Base-by-base conservation (phyloP, 768 basidiomycete species). In the Chalciporus sphaerocephalus region DNA sequence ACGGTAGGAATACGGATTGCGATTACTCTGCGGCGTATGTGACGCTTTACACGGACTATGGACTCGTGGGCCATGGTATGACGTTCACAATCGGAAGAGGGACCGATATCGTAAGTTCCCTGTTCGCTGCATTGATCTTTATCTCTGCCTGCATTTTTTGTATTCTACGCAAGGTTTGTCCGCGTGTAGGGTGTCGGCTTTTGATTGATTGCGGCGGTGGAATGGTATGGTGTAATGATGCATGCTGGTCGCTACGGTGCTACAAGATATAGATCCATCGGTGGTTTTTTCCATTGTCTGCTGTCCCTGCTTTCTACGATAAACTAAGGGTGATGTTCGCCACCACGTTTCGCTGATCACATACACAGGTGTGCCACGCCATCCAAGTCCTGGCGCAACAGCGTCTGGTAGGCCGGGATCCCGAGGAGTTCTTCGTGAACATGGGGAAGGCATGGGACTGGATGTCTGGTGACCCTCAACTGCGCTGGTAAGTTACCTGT, bases 21-120 rank as follows among this genome's bases (percentile, higher is more conserved):
- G 94, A 95, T 68, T 94, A 93, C 67, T 93, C 90, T 6, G 87
- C 92, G 2, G 93, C 93, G 1, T 94, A 93, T 61, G 76, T 93
- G 33, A 78, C 79, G 10, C 69, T 97, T 39, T 67, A 77, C 46
- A 94, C 87, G 1, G 54, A 61, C 28, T 69, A 80, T 21, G 73
- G 78, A 46, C 79, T 92, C 38, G 74, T 81, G 36, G 89, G 91
- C 12, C 81, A 91, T 60, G 90, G 87, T 38, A 87, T 91, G 90
- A 91, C 90, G 13, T 93, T 94, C 62, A 92, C 90, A 6, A 92
- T 92, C 55, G 90, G 92, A 0, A 81, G 92, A 21, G 94, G 92
- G 18, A 95, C 92, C 56, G 92, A 95, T 51, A 92, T 94, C 50
- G 93, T 87, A 58, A 40, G 69, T 59, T n/a, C n/a, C n/a, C n/a